Base-by-base conservation (phyloP, 208 protist species). In the Leptomonas seymouri region DNA sequence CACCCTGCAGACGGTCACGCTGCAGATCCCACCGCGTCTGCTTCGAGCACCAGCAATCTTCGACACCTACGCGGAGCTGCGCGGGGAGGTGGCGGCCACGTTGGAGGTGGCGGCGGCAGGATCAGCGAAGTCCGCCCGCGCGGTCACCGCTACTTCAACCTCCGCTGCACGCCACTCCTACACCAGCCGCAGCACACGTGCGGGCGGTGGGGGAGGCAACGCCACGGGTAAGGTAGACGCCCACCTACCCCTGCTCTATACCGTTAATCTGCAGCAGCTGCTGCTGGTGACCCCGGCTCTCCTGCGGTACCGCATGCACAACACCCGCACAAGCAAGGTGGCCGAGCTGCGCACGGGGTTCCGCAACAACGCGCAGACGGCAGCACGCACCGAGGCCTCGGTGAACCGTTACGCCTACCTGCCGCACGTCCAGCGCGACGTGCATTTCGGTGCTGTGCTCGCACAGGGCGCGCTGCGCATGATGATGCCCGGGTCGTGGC, bases 1-100 rank as follows among this genome's bases (percentile, higher is more conserved):
- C 15, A 76, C 83, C 21, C 76, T 93, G 60, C 87, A 93, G 77
- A 76, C 69, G 4, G 71, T 86, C 25, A 82, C 82, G 23, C 72
- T 78, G 66, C 63, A 76, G n/a, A 42, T 91, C 6, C 84, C 85
- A 20, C 48, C 60, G n/a, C 82, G 73, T n/a, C 48, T 88, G 2
- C 67, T 91, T 30, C 80, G 73, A 18, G 55, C 72, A 6, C 48
- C 59, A 16, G 49, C 67, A 25, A 41, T 87, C 61, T 81, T 87
- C 36, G 78, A 89, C 51, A 41, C 77, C 27, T 83, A 84, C 71
- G 66, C 56, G 31, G 87, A 93, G 65, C 60, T 90, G n/a, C 82
- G 81, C 30, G 85, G 78, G 6, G 84, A 90, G 66, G 55, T 84
- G 44, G 44, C 67, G n/a, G 50, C 71, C 7, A 48, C 61, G 34